Evolutionary conservation across 768 basidiomycete species (phyloP).

Genomic region (Candolleomyces efflorescens): DNA sequence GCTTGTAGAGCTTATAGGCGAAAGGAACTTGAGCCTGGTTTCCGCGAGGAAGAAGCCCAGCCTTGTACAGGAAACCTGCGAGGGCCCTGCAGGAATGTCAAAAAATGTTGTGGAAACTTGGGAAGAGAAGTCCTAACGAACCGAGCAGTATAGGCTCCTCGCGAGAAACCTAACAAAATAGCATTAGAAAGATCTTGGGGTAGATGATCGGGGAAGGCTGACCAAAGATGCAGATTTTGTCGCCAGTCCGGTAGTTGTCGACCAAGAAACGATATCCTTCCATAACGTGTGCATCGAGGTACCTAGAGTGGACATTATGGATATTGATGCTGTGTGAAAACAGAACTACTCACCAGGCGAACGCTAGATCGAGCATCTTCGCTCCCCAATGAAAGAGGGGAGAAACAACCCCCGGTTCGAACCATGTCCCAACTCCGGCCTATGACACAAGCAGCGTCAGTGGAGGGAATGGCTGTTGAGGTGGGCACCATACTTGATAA

Average conservation of each 20-base stretch:
- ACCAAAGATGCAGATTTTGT: slow-evolving; percentile 49
- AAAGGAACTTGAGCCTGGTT: slow-evolving; percentile 69
- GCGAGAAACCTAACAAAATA: slow-evolving; percentile 71
- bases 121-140: slow-evolving; percentile 62
- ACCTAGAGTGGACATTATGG: slow-evolving; percentile 43
- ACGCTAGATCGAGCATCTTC: slow-evolving; percentile 58
- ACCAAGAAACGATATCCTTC: slow-evolving; percentile 77
- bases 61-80: slow-evolving; percentile 28
- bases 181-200: no score
- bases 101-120: slow-evolving; percentile 13
- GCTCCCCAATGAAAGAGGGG: slow-evolving; percentile 57
- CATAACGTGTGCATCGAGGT: slow-evolving; percentile 65
- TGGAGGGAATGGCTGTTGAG: no score
- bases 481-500: slow-evolving; percentile 43
- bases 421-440: slow-evolving; percentile 48
- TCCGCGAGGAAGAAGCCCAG: slow-evolving; percentile 65
- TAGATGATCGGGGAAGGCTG: no score
- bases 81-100: not conserved
- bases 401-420: slow-evolving; percentile 60
- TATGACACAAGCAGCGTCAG: no score
- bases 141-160: slow-evolving; percentile 46
- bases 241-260: slow-evolving; percentile 68
- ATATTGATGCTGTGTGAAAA: not conserved
- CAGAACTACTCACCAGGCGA: slow-evolving; percentile 56
- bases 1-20: slow-evolving; percentile 69